Evolutionary conservation across 257 asterid genomes (phyloP).

Genomic region (Solanum appendiculatum): DNA sequence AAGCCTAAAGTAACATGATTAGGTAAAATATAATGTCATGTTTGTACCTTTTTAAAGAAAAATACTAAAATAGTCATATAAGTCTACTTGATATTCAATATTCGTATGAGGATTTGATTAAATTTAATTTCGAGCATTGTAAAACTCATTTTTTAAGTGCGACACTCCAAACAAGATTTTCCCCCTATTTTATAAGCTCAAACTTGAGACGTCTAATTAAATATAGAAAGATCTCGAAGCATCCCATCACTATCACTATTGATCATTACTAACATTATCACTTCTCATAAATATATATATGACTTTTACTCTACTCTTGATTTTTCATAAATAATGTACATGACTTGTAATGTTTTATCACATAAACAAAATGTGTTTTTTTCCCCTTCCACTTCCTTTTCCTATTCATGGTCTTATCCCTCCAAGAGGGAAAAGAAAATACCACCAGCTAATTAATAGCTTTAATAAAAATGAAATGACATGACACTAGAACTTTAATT

Average conservation of each 20-base stretch:
- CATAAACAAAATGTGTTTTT: neutral
- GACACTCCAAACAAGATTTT: too few species aligned
- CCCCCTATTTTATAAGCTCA: too few species aligned
- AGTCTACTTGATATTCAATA: neutral
- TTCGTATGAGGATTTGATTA: neutral
- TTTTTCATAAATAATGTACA: neutral
- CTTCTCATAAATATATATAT: too few species aligned
- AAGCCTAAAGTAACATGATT: neutral
- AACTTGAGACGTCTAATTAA: too few species aligned
- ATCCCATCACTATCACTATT: too few species aligned
- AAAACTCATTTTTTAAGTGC: neutral
- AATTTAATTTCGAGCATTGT: rapidly evolving
- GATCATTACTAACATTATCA: too few species aligned
- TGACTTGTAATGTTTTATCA: neutral
- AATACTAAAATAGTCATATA: neutral
- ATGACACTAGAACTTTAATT: neutral
- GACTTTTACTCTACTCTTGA: neutral
- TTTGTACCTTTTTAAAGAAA: neutral
- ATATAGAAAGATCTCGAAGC: neutral
- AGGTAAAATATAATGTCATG: neutral
- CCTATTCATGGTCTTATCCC: neutral
- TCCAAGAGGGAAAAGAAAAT: neutral
- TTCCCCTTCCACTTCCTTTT: neutral
- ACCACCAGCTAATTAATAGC: neutral
- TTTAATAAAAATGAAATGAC: neutral